phyloP scores from a whole-genome alignment of 2,329 filamentous ascomycete species.

The Penicillium psychrosexuale region DNA sequence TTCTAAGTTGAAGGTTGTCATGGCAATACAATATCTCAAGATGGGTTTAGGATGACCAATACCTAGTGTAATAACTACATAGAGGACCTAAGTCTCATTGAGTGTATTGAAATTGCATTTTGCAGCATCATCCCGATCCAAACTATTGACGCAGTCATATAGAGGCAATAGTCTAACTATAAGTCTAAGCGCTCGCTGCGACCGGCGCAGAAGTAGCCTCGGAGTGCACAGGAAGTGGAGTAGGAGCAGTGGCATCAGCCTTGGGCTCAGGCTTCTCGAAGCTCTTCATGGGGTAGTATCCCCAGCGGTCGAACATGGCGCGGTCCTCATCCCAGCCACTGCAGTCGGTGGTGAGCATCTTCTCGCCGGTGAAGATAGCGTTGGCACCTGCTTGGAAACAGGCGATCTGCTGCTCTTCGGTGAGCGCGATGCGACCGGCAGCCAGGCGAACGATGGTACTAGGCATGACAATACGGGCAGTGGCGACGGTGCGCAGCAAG shows the following conservation, averaged over 20 bases:
- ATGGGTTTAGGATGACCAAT: too few species aligned
- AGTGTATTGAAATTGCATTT: neutral
- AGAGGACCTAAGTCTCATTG: neutral
- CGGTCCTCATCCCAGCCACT: constrained; percentile 88
- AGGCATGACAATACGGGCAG: constrained; percentile 78
- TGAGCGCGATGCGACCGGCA: constrained; percentile 77
- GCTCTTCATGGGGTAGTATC: constrained; percentile 70
- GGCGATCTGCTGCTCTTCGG: constrained; percentile 81
- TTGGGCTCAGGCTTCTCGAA: constrained; percentile 45
- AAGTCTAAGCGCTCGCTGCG: constrained; percentile 27
- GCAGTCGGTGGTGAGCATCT: constrained; percentile 90
- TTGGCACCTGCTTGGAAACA: constrained; percentile 92
- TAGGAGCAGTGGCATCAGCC: constrained; percentile 5
- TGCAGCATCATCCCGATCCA: neutral
- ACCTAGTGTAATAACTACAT: too few species aligned
- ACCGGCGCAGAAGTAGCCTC: constrained; percentile 29
- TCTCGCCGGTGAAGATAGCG: constrained; percentile 92
- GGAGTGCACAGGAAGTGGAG: constrained; percentile 11
- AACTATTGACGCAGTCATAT: neutral
- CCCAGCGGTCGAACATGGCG: constrained; percentile 79
- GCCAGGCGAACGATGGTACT: constrained; percentile 82
- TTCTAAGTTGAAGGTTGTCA: too few species aligned
- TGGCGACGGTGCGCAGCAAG: constrained; percentile 77
- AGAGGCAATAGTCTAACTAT: neutral
- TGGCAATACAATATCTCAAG: too few species aligned